Base-by-base conservation (phyloP, 2,329 filamentous ascomycete species). In the Curvularia verruculosa region DNA sequence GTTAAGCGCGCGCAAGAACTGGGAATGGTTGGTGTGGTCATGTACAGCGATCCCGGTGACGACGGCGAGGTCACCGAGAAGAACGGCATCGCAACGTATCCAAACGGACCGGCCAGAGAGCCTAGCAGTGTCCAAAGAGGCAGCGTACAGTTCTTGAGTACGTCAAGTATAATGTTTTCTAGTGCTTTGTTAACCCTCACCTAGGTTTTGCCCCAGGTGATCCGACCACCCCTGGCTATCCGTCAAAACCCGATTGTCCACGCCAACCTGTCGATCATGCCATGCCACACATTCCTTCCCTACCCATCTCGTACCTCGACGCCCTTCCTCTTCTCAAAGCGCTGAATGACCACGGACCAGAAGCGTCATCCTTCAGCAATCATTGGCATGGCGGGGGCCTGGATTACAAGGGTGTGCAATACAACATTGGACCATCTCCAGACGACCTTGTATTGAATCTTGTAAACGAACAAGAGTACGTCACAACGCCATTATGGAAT, bases 211-310 rank as follows among this genome's bases (percentile, higher is more conserved):
- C 82, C 44, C 85, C 86, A 19, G 87, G 86, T 52, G 87, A 98
- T 70, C 94, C 94, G 47, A 96, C 95, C 0, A 98, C 95, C 0
- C 92, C 92, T 18, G 95, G 95, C 10, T 97, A 96, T 71, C 90
- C 94, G 7, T 96, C 92, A 0, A 94, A 94, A 75, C 94, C 93
- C 5, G 94, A 89, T n/a, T 90, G 83, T 23, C 90, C 91, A 34
- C 88, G 94, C 23, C 82, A 87, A 56, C 86, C 91, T 7, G 86
- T 88, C 0, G 82, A 91, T 19, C 81, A 84, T 26, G 84, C 85
- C 6, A 95, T 89, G 29, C 91, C 95, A 0, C 87, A 85, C 3
- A 98, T 98, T 52, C 94, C 95, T 0, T 98, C 94, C 0, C 80
- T 97, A 1, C 94, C 94, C 3, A 90, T 98, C 49, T 97, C 94